Evolutionary conservation across 306 rosid species (phyloP), one percentile per base, ranked within the genome.

Genomic region (Fragaria nilgerrensis): DNA sequence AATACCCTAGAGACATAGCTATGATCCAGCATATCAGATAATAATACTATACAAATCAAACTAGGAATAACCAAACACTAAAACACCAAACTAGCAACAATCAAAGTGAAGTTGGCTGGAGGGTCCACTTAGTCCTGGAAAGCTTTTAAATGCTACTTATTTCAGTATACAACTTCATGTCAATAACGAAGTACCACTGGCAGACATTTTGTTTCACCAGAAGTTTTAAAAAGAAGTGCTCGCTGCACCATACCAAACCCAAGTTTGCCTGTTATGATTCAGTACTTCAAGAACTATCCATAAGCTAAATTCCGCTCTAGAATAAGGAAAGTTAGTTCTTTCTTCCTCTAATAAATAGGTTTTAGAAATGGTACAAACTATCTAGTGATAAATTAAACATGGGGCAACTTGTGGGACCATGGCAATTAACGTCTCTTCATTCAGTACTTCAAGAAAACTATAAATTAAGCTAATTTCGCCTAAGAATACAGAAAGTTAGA

Each of bases 361-460:
- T 73, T 3, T 19, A 13, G 37, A 36, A 47, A 37, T 22, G 50
- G 50, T 37, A 36, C 9, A 25, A 37, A 37, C 41, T 37, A 37
- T 37, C 41, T 5, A 37, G 48, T 7, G 37, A 14, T 16, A 73
- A 73, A 47, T 55, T 47, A 49, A 63, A 76, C 15, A n/a, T 14
- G 59, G 22, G 34, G 22, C 72, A 75, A 36, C 63, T 75, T 17
- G 45, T 7, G 47, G 79, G 32, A 75, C 50, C 67, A 20, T 16
- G 27, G 25, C 52, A 14, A 4, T 14, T 15, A 27, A 0, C 3
- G 25, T 58, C 53, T 17, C 41, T 23, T 66, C 41, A n/a, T 53
- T 7, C 48, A 32, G 47, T 15, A 66, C 16, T 50, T n/a, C 48
- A 64, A 65, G 22, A 32, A 76, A 43, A 43, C 27, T 34, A 13